Base-by-base conservation (phyloP, 2,329 filamentous ascomycete species). In the Amauroascus verrucosus region DNA sequence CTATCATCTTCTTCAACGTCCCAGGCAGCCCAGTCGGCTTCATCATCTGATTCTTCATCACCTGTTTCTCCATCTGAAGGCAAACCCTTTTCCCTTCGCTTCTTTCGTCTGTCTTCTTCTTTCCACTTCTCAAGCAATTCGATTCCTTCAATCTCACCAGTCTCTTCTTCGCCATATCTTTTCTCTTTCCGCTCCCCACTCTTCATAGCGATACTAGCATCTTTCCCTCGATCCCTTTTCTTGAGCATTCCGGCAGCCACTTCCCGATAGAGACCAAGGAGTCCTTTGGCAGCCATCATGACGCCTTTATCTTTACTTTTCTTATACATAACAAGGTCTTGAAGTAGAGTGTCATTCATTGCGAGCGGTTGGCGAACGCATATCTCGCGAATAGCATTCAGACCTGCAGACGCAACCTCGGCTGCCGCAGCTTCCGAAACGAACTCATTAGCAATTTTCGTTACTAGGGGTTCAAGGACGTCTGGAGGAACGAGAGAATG, bases 271-370 rank as follows among this genome's bases (percentile, higher is more conserved):
- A 98, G 76, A 22, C 88, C 88, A 40, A 98, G 75, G 6, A 98
- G 75, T 58, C 93, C 91, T 68, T 93, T 91, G 13, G 91, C 89
- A 6, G 93, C 93, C 93, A 98, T 97, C 80, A 95, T 90, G n/a
- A 93, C 87, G 56, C 91, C 90, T 75, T 97, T 98, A 66, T 98
- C 93, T 67, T 98, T 98, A 66, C 88, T 95, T 75, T 94, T 95
- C 56, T 88, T 82, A 72, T 98, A 97, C 75, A 93, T 86, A 8
- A 97, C 89, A 50, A 98, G 73, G 75, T 98, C 93, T 68, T 98
- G 91, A 28, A 98, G 73, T n/a, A 98, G 73, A 0, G 90, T 95
- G 59, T 97, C 90, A 49, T 83, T 89, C 86, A 98, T 97, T 5
- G 90, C 90, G n/a, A 97, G 75, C 1, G 93, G 91, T 65, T 98